Base-by-base conservation (phyloP, 1,284 basidiomycete genomes). In the Tremellales sp. region DNA sequence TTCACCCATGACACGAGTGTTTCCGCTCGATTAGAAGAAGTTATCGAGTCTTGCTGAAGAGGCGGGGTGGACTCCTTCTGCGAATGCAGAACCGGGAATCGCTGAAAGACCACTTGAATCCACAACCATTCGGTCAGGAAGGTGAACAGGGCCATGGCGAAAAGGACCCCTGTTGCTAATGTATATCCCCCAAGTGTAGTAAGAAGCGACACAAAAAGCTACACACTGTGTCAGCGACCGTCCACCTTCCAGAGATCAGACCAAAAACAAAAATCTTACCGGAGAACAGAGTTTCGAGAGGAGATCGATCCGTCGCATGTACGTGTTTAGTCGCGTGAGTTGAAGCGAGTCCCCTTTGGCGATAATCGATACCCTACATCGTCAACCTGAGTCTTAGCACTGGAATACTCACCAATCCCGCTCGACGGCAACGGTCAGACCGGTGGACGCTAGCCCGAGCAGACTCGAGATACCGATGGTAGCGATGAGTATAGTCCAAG, bases 181-280 rank as follows among this genome's bases (percentile, higher is more conserved):
- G 53, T 42, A 50, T 75, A 74, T 0, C 66, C 65, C 1, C 47
- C 50, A 1, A 58, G 37, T 0, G 66, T 61, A 0, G 76, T 76
- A 14, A 77, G 55, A 10, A 75, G 61, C 0, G 76, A 77, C 10
- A 76, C 75, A 43, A 77, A 68, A 8, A 78, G 71, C 54, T 65
- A 43, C 9, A 26, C 5, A 27, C 28, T 27, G 33, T 8, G 24
- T 21, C 19, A 26, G 31, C 12, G 22, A 29, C 14, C 9, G 19
- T 27, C 40, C 35, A 43, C 16, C 37, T 13, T 28, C 22, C 19
- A 26, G 12, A 18, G 45, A 13, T 14, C 22, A 35, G 26, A 14
- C 10, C n/a, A 16, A 12, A 37, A 5, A 22, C 12, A 16, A n/a
- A 3, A 10, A 9, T 47, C 58, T 18, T 37, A 63, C 58, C 0